These are phyloP conservation scores for Starmerella davenportii DNA, from an alignment of 805 yeast species.

Conservation along the genomic window DNA sequence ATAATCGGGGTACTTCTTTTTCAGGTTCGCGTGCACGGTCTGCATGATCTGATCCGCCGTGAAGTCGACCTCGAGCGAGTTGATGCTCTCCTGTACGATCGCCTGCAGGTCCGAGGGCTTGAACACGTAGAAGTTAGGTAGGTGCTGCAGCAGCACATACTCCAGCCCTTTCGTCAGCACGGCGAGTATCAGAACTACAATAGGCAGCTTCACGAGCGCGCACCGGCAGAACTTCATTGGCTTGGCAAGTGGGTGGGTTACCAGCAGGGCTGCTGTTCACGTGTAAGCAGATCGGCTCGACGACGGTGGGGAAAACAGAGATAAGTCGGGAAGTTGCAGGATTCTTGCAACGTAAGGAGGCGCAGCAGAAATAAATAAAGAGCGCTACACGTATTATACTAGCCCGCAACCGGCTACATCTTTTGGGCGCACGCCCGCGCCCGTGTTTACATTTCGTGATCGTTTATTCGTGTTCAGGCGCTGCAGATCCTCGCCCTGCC, in stretches of 20 bases:
- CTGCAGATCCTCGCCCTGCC: too few relatives aligned
- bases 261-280: too few relatives aligned
- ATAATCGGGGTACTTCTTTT: conserved; percentile 49
- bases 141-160: conserved; percentile 21
- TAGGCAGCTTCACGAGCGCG: conserved; percentile 2
- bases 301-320: too few relatives aligned
- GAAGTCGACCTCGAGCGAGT: conserved; percentile 32
- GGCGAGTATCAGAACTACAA: conserved; percentile 11
- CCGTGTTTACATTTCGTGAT: too few relatives aligned
- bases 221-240: conserved; percentile 5
- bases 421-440: too few relatives aligned
- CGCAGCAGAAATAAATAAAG: too few relatives aligned
- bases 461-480: too few relatives aligned
- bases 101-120: conserved; percentile 44
- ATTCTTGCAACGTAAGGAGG: too few relatives aligned
- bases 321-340: too few relatives aligned
- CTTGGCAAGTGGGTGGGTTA: neutral
- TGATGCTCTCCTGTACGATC: conserved; percentile 39
- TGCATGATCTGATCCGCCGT: conserved; percentile 15
- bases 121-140: conserved; percentile 54
- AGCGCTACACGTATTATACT: too few relatives aligned
- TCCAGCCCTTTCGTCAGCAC: conserved; percentile 15
- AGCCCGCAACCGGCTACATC: too few relatives aligned
- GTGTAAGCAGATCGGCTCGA: too few relatives aligned
- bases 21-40: conserved; percentile 31